phyloP scores from a whole-genome alignment of 805 yeast genomes.

The Wickerhamiella bombiphila region DNA sequence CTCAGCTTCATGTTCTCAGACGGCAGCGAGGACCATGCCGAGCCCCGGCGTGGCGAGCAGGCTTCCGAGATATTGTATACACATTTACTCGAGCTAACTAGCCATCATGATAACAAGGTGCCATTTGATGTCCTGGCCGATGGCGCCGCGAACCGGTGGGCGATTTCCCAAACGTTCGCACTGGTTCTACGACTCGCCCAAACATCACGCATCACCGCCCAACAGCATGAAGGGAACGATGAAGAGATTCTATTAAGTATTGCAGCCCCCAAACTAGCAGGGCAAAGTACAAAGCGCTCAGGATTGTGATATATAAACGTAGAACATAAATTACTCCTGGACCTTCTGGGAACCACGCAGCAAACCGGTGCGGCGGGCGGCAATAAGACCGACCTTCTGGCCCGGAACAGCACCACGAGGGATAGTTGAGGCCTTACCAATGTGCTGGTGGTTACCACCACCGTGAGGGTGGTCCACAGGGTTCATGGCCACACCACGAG shows the following conservation, averaged over 20 bases:
- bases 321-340: constrained; percentile 39
- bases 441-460: constrained; percentile 99
- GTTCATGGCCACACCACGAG: constrained; percentile 99
- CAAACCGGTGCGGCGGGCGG: constrained; percentile 99
- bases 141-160: background rate
- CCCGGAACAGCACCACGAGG: constrained; percentile 99
- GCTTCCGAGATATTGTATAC: too few relatives aligned
- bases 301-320: background rate
- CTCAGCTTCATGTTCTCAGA: too few relatives aligned
- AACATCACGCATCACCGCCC: background rate
- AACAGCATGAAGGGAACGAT: background rate
- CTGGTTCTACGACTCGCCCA: background rate
- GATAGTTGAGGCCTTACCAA: constrained; percentile 99
- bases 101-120: background rate
- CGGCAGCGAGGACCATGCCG: too few relatives aligned
- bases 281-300: too few relatives aligned
- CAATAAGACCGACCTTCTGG: constrained; percentile 99
- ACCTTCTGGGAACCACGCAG: constrained; percentile 98
- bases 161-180: background rate
- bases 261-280: too few relatives aligned
- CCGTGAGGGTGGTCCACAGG: constrained; percentile 99
- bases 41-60: too few relatives aligned
- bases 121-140: background rate
- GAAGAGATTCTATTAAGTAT: background rate
- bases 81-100: too few relatives aligned